phyloP scores from a whole-genome alignment of 2,329 filamentous ascomycete species.

The Ceratocystis lukuohia region DNA sequence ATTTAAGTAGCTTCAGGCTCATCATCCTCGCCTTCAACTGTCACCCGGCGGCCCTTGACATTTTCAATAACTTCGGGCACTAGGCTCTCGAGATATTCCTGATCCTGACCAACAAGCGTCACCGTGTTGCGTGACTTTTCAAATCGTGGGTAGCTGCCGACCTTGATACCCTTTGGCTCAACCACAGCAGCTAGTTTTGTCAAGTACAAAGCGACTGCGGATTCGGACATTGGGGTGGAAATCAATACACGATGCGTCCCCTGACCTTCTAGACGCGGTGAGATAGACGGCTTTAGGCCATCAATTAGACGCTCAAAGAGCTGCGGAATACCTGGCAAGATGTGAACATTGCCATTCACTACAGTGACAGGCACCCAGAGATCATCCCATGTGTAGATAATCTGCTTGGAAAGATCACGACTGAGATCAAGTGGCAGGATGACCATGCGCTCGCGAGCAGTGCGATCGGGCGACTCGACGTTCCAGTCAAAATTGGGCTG shows the following conservation, averaged over 20 bases:
- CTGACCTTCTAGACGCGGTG: conserved; percentile 59
- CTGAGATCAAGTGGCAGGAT: conserved; percentile 63
- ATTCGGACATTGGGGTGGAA: conserved; percentile 79
- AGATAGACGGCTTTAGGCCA: conserved; percentile 56
- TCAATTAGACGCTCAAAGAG: conserved; percentile 69
- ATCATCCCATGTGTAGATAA: conserved; percentile 64
- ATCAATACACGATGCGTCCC: conserved; percentile 68
- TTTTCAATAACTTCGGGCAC: conserved; percentile 53
- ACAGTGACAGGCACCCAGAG: conserved; percentile 84
- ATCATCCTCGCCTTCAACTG: conserved; percentile 59
- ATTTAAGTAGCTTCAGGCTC: conserved; percentile 22
- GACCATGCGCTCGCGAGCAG: conserved; percentile 82
- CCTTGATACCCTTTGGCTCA: conserved; percentile 67
- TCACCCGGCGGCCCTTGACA: conserved; percentile 58
- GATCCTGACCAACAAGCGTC: conserved; percentile 68
- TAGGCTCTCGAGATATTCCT: conserved; percentile 63
- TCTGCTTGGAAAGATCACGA: conserved; percentile 54
- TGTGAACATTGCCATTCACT: conserved; percentile 87
- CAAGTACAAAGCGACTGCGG: conserved; percentile 67
- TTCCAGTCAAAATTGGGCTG: conserved; percentile 76
- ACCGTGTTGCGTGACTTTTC: conserved; percentile 79
- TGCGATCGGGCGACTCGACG: conserved; percentile 60
- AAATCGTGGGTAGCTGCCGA: conserved; percentile 91
- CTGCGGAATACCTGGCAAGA: conserved; percentile 76
- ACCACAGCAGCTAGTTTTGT: conserved; percentile 65